A percentile compares a stretch with the other conserved stretches of the same genome.
Evolutionary conservation across 2,329 filamentous ascomycete species (phyloP).

Genomic region (Nigrospora sphaerica): DNA sequence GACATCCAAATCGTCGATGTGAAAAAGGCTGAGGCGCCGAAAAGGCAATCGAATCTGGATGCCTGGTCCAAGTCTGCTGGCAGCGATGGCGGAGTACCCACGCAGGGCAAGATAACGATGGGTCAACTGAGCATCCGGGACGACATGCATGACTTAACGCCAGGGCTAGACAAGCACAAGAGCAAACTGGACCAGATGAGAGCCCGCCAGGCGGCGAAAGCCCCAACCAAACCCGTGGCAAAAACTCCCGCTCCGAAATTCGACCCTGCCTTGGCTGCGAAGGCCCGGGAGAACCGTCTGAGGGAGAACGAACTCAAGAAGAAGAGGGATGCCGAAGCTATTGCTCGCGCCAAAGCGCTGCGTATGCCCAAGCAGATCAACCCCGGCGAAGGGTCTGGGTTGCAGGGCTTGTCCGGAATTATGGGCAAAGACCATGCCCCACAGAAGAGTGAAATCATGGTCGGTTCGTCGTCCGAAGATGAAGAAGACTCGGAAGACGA

Average conservation of each 20-base stretch:
- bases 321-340: conserved; percentile 62
- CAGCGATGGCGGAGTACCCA: conserved; percentile 15
- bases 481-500: conserved; percentile 60
- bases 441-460: conserved; percentile 82
- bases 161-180: conserved; percentile 35
- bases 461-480: conserved; percentile 72
- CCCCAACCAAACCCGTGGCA: conserved; percentile 1
- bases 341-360: conserved; percentile 61
- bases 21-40: conserved; percentile 28
- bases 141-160: conserved; percentile 35
- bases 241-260: conserved; percentile 9
- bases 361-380: conserved; percentile 46
- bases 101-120: conserved; percentile 29
- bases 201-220: conserved; percentile 19
- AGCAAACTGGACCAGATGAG: conserved; percentile 40
- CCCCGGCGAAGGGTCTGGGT: conserved; percentile 71
- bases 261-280: conserved; percentile 31
- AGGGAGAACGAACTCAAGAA: conserved; percentile 69
- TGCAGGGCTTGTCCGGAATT: conserved; percentile 61
- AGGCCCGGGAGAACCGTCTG: conserved; percentile 68
- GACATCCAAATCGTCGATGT: conserved; percentile 40
- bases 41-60: conserved; percentile 55
- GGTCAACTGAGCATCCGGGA: conserved; percentile 15
- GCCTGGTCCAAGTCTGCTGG: conserved; percentile 50
- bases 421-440: conserved; percentile 72